Base-by-base conservation (phyloP, 1,284 basidiomycete species). In the Melampsora americana region DNA sequence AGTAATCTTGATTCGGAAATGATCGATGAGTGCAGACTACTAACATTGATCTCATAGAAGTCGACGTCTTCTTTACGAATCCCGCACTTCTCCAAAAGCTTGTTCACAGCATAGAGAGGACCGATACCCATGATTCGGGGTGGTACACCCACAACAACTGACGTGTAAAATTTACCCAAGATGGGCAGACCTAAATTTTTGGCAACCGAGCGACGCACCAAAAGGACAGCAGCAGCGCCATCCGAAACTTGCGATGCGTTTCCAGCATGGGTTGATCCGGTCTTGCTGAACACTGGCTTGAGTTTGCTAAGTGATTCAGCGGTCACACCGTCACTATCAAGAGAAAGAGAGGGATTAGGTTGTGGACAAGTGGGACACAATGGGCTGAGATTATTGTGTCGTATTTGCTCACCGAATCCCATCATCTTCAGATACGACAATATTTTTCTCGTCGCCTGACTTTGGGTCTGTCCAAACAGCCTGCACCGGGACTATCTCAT, bases 171-270 rank as follows among this genome's bases (percentile, higher is more conserved):
- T 86, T 98, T 98, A 85, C 92, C 96, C 77, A 95, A 78, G 81
- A 99, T 91, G 64, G 93, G 93, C 50, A 99, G 87, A 60, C 92
- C 91, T 78, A 95, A 89, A 81, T 90, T 90, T 84, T 91, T 90
- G 23, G 95, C 95, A 48, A 90, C 88, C 35, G 90, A 91, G 75
- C 95, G 89, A 78, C 93, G 88, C 46, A 92, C 87, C 76, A 98
- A 89, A 73, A 99, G 85, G 66, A 98, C 94, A 0, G 95, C 95
- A 66, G 95, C 93, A 28, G 95, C 95, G 78, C 95, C 95, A 81
- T 99, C 96, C n/a, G 93, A 94, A 65, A 99, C 89, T 83, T 97
- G 95, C 30, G 91, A 94, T 1, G 94, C 92, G 83, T 95, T 97
- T 48, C 91, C 87, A 65, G 95, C 96, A 82, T 96, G 93, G 1